Evolutionary conservation across 2,329 filamentous ascomycete genomes (phyloP), one percentile per base, ranked within the genome.

Genomic region (Penicillium sp.): DNA sequence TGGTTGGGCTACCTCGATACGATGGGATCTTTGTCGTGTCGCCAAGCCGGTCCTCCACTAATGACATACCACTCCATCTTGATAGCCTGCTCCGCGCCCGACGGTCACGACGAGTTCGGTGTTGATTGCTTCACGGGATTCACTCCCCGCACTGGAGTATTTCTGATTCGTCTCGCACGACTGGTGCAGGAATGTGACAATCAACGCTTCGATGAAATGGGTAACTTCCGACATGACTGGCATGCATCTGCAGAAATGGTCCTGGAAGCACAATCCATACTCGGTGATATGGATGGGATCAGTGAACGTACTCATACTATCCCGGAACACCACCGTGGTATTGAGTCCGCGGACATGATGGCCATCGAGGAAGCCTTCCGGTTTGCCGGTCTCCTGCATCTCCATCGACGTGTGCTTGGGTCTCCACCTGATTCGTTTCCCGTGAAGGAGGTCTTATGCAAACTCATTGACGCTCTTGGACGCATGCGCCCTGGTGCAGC

Each of bases 1-100:
- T 95, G 90, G 90, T 88, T 94, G 61, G 88, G 88, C 2, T 94
- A 94, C 72, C 81, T 95, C 20, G 90, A 94, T 67, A 85, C 94
- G 1, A 77, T 94, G 53, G 90, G 89, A 24, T 86, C 85, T 40
- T 78, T 95, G 78, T 78, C 77, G 53, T 89, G 88, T 16, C 82
- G 82, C 10, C 78, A 77, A 47, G 78, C 78, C 34, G 79, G 79
- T 34, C 78, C 79, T 22, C 81, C 83, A 0, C 75, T 84, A 9
- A 79, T 76, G 53, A 75, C 78, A 69, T 85, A 76, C 72, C 83
- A 72, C 66, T 72, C 72, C 3, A 59, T 72, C 20, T 26, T 73
- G 14, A 69, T 59, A 34, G 71, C 79, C 11, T 81, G 84, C 57
- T 81, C 81, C 55, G 78, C 79, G 5, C 68, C 76, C 4, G 79